phyloP scores from a whole-genome alignment of 371 early-diverging fungal genomes.

The Blakeslea trispora region DNA sequence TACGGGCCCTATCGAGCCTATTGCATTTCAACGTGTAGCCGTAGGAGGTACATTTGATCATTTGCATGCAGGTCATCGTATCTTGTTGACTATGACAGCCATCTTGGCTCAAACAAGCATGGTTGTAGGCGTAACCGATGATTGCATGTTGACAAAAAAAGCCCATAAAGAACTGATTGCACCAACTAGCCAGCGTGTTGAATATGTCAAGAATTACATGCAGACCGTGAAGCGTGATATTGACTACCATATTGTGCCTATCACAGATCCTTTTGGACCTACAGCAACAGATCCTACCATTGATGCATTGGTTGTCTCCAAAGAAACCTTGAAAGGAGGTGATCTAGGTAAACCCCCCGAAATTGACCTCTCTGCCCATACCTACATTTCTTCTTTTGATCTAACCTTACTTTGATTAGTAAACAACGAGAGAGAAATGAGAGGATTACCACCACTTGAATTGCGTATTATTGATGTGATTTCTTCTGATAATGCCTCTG shows the following conservation, averaged over 20 bases:
- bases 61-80: conserved; percentile 93
- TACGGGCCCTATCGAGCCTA: conserved; percentile 20
- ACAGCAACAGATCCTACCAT: conserved; percentile 76
- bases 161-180: conserved; percentile 71
- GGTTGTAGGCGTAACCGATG: conserved; percentile 78
- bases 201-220: conserved; percentile 63
- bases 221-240: conserved; percentile 53
- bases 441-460: conserved; percentile 57
- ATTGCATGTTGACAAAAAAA: conserved; percentile 73
- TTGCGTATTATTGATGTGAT: conserved; percentile 80
- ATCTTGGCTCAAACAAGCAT: conserved; percentile 62
- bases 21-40: conserved; percentile 58
- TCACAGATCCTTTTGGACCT: conserved; percentile 89
- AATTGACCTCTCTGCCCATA: no score
- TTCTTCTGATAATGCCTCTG: conserved; percentile 43
- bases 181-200: conserved; percentile 64
- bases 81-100: conserved; percentile 84
- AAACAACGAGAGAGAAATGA: conserved; percentile 57
- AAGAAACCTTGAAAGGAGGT: conserved; percentile 84
- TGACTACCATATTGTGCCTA: conserved; percentile 64
- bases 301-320: conserved; percentile 84
- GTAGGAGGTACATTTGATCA: conserved; percentile 98
- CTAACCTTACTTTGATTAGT: conserved; percentile 52
- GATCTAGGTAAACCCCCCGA: conserved; percentile 58
- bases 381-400: no score